Evolutionary conservation across 1,139 yeast species (phyloP).

Genomic region (Yamadazyma sp.): DNA sequence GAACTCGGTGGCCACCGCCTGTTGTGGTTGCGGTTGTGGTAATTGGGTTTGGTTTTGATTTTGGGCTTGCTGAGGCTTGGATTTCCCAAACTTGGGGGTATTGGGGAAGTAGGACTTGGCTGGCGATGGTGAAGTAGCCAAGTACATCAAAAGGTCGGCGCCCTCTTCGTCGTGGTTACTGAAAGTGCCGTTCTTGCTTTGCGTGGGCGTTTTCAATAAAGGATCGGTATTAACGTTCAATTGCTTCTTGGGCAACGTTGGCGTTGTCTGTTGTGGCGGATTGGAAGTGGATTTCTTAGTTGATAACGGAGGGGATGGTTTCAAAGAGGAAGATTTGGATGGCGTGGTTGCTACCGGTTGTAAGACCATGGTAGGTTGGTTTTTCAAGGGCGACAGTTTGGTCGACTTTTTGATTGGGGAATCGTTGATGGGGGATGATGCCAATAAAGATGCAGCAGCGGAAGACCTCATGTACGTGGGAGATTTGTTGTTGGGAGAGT

Average conservation of each 20-base stretch:
- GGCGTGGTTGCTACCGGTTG: conserved; percentile 28
- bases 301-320: conserved; percentile 39
- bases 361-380: conserved; percentile 40
- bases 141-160: conserved; percentile 75
- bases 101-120: conserved; percentile 43
- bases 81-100: conserved; percentile 26
- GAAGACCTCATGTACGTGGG: conserved; percentile 45
- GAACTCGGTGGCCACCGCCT: neutral
- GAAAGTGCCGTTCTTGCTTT: conserved; percentile 19
- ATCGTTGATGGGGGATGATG: conserved; percentile 29
- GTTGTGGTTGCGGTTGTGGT: neutral
- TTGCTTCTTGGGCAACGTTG: conserved; percentile 31
- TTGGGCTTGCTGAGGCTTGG: conserved; percentile 3
- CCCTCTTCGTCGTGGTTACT: conserved; percentile 64
- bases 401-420: conserved; percentile 35
- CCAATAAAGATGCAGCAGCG: conserved; percentile 31
- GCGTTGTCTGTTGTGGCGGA: conserved; percentile 30
- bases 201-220: conserved; percentile 42
- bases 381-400: conserved; percentile 24
- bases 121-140: conserved; percentile 87
- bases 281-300: conserved; percentile 9
- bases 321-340: conserved; percentile 21
- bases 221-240: conserved; percentile 11
- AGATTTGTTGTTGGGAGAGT: conserved; percentile 42
- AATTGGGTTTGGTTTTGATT: conserved; percentile 2